These are phyloP conservation scores for Orychophragmus violaceus DNA, from an alignment of 345 rosid genomes.

Conservation along the genomic window DNA sequence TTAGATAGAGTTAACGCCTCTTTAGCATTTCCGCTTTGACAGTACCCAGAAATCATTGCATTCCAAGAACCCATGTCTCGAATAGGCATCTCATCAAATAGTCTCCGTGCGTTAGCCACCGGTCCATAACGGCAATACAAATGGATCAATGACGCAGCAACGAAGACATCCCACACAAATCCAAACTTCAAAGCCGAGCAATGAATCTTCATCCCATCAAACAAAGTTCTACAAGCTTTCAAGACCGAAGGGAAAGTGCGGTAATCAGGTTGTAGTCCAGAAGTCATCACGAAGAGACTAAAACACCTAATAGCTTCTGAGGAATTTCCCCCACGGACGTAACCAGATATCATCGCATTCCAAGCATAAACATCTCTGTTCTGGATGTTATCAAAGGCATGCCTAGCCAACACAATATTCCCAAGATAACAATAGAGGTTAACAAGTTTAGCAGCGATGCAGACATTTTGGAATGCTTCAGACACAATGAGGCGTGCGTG, in stretches of 20 bases:
- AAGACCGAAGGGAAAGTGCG: slow-evolving; percentile 54
- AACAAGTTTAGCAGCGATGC: slow-evolving; percentile 37
- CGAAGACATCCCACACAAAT: slow-evolving; percentile 52
- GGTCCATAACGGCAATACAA: slow-evolving; percentile 43
- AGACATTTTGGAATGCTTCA: slow-evolving; percentile 21
- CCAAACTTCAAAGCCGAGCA: slow-evolving; percentile 49
- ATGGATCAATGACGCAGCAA: slow-evolving; percentile 55
- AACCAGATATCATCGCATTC: slow-evolving; percentile 54
- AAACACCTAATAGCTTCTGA: slow-evolving; percentile 43
- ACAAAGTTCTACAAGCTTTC: slow-evolving; percentile 43
- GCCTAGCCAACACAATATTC: slow-evolving; percentile 26
- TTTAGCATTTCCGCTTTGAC: slow-evolving; percentile 42
- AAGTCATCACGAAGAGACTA: slow-evolving; percentile 34
- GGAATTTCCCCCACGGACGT: slow-evolving; percentile 34
- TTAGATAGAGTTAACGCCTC: slow-evolving; percentile 41
- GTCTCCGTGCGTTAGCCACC: slow-evolving; percentile 32
- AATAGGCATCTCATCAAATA: slow-evolving; percentile 48
- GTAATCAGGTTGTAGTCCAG: slow-evolving; percentile 53
- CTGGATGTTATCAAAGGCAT: slow-evolving; percentile 32
- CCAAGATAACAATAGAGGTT: slow-evolving; percentile 42
- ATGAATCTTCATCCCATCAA: slow-evolving; percentile 48
- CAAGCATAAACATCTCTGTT: slow-evolving; percentile 44
- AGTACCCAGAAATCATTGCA: slow-evolving; percentile 59
- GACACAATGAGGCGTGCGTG: slow-evolving; percentile 42
- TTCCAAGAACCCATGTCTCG: slow-evolving; percentile 59